phyloP scores from a whole-genome alignment of 2,329 filamentous ascomycete genomes.

The Clonostachys solani region DNA sequence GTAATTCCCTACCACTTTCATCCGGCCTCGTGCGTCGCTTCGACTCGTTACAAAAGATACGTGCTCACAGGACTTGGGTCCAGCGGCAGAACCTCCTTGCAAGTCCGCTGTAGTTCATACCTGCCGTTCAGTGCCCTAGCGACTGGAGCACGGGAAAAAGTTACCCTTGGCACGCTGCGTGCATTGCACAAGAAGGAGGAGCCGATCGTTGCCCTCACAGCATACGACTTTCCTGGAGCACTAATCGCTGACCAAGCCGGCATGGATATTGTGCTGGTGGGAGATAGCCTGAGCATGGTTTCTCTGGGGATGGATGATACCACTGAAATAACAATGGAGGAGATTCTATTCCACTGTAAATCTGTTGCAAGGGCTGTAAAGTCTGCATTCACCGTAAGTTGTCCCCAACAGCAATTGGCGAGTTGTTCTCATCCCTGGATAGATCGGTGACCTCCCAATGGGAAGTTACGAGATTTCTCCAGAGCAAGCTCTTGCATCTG shows the following conservation, averaged over 20 bases:
- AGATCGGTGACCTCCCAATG: constrained; percentile 95
- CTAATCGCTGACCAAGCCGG: constrained; percentile 88
- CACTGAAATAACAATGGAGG: constrained; percentile 81
- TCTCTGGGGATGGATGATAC: constrained; percentile 95
- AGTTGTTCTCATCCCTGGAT: constrained; percentile 4
- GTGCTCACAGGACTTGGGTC: too few relatives aligned
- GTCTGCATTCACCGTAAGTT: constrained; percentile 74
- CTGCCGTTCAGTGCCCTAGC: constrained; percentile 67
- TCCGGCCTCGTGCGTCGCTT: too few relatives aligned
- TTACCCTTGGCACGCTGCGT: constrained; percentile 77
- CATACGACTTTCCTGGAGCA: constrained; percentile 92
- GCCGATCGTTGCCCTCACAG: constrained; percentile 90
- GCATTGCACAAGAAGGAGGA: constrained; percentile 73
- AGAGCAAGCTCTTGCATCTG: constrained; percentile 78
- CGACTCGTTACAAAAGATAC: too few relatives aligned
- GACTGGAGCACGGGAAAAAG: constrained; percentile 67
- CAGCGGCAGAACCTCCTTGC: too few relatives aligned
- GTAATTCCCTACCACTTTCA: too few relatives aligned
- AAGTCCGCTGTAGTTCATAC: constrained; percentile 67
- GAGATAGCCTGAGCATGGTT: constrained; percentile 95
- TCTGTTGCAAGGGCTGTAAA: constrained; percentile 82
- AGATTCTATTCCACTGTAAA: constrained; percentile 92
- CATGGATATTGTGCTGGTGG: constrained; percentile 89
- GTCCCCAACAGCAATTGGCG: not conserved
- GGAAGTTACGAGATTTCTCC: constrained; percentile 89